Percentiles rank a stretch among this genome's conserved stretches.
Conservation (phyloP, 768 basidiomycete species). For the Tricholoma sp. region DNA sequence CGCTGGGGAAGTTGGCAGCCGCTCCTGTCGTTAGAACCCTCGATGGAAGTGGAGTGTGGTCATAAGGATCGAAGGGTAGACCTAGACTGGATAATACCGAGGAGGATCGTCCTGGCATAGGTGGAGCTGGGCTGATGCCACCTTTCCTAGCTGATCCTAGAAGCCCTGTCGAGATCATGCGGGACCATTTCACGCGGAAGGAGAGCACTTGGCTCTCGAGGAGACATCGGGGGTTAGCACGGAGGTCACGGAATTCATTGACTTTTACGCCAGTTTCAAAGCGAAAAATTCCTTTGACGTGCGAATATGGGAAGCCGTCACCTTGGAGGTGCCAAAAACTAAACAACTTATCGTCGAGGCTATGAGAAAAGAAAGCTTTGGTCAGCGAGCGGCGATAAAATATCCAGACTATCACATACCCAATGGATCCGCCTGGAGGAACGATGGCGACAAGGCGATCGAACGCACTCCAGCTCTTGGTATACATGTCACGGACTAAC, state of each 20-base stretch:
- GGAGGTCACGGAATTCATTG: slow-evolving; percentile 81
- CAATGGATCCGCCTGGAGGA: slow-evolving; percentile 78
- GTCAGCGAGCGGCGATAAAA: slow-evolving; percentile 2
- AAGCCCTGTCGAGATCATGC: slow-evolving; percentile 64
- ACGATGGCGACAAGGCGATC: slow-evolving; percentile 85
- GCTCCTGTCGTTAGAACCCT: slow-evolving; percentile 72
- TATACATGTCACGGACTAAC: slow-evolving; percentile 85
- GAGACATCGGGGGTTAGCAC: slow-evolving; percentile 84
- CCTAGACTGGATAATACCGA: slow-evolving; percentile 45
- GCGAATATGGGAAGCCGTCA: slow-evolving; percentile 69
- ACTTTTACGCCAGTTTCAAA: slow-evolving; percentile 89
- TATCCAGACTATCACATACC: slow-evolving; percentile 39
- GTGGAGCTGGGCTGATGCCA: slow-evolving; percentile 28
- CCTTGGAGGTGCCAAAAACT: slow-evolving; percentile 85
- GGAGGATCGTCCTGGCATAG: slow-evolving; percentile 22
- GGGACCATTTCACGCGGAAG: slow-evolving; percentile 79
- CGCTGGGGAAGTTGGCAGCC: slow-evolving; percentile 79
- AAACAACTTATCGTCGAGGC: slow-evolving; percentile 90
- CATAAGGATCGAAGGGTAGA: slow-evolving; percentile 76
- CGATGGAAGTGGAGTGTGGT: slow-evolving; percentile 56
- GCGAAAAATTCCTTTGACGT: slow-evolving; percentile 81
- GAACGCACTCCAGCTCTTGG: slow-evolving; percentile 90
- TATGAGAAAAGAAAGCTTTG: slow-evolving; percentile 19
- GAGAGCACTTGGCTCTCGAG: slow-evolving; percentile 78
- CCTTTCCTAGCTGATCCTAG: slow-evolving; percentile 42